Evolutionary conservation across 768 basidiomycete genomes (phyloP).

Genomic region (Aureoboletus auriporus): DNA sequence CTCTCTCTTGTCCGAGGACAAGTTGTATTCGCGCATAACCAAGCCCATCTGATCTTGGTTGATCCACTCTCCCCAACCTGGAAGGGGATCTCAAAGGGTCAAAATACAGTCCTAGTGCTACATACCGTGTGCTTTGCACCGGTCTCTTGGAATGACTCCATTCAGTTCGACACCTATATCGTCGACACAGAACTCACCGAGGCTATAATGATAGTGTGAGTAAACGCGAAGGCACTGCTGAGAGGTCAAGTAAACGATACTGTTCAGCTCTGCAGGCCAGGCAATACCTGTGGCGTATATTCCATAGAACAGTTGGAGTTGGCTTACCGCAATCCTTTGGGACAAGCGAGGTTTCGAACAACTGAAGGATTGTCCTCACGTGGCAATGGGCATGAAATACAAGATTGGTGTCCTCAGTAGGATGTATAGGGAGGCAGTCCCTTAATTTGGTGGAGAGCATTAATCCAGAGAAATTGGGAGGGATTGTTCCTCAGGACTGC

Average conservation of each 20-base stretch:
- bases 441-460: conserved; percentile 28
- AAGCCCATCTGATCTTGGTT: too few species aligned
- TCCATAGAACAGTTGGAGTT: background rate
- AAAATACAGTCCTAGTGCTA: too few species aligned
- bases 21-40: conserved; percentile 7
- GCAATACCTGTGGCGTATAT: conserved; percentile 11
- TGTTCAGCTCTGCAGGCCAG: background rate
- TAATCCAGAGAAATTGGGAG: conserved; percentile 25
- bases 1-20: background rate
- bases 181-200: background rate
- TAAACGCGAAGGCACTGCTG: background rate
- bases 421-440: conserved; percentile 36
- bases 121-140: too few species aligned
- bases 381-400: conserved; percentile 27
- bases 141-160: too few species aligned
- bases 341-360: too few species aligned
- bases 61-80: too few species aligned
- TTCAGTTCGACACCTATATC: too few species aligned
- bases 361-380: background rate
- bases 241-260: background rate
- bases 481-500: conserved; percentile 30
- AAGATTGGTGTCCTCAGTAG: conserved; percentile 41
- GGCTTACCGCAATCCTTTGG: conserved; percentile 7
- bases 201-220: background rate
- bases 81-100: too few species aligned